Percentiles rank a stretch among this genome's conserved stretches.
Conservation (phyloP, 139 green algal species). For the Edaphochlamys debaryana region DNA sequence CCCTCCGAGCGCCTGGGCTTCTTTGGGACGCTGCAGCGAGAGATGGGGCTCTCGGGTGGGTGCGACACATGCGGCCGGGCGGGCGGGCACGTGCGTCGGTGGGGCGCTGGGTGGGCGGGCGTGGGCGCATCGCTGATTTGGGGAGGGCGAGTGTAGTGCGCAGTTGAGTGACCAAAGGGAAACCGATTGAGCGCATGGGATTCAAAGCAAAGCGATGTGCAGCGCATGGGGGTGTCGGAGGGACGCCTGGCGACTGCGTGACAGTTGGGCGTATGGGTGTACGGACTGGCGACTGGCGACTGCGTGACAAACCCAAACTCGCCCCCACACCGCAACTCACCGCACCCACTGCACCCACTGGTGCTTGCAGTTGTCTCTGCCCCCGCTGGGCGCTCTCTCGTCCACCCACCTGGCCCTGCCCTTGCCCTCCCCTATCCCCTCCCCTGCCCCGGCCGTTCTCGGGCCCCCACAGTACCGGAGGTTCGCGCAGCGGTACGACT, state of each 20-base stretch:
- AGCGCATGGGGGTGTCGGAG: no score
- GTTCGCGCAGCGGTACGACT: slow-evolving; percentile 3
- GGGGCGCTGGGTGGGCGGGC: background rate
- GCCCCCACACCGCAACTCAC: no score
- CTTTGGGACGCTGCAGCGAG: background rate
- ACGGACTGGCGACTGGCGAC: no score
- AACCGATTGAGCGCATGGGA: no score
- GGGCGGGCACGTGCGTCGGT: no score
- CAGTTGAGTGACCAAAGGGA: no score
- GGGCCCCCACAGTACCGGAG: background rate
- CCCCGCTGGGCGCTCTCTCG: background rate
- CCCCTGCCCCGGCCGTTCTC: background rate
- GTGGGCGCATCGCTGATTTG: background rate
- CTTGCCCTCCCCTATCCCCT: no score
- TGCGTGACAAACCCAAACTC: no score
- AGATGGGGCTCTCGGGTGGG: slow-evolving; percentile 27
- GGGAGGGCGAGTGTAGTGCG: no score
- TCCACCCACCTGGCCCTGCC: background rate
- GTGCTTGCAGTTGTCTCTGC: background rate
- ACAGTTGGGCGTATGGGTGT: no score
- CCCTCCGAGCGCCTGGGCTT: slow-evolving; percentile 1
- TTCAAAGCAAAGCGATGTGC: no score
- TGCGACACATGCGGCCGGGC: background rate
- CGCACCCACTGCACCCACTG: background rate
- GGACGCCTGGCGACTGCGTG: no score